Percentiles rank a stretch among this genome's conserved stretches.
phyloP scores from a whole-genome alignment of 352 stramenopile genomes.

The Hyaloperonospora arabidopsidis region DNA sequence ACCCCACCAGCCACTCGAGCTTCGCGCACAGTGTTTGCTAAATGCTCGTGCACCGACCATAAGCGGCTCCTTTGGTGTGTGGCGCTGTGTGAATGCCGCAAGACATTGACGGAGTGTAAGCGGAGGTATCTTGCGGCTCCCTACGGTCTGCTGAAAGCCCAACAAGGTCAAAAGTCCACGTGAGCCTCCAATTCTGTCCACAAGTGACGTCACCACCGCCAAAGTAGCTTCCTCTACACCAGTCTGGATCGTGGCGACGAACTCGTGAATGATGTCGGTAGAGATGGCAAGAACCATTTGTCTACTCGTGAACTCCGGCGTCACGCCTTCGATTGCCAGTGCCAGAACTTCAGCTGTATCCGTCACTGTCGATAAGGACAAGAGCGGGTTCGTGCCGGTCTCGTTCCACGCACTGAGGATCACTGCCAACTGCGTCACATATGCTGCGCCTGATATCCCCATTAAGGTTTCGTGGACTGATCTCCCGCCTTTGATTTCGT shows the following conservation, averaged over 20 bases:
- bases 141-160: constrained; percentile 54
- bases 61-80: constrained; percentile 39
- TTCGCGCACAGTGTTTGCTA: constrained; percentile 74
- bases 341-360: constrained; percentile 15
- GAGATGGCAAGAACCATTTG: constrained; percentile 28
- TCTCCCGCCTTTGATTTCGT: constrained; percentile 1
- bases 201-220: constrained; percentile 17
- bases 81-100: constrained; percentile 35
- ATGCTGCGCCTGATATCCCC: constrained; percentile 20
- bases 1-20: constrained; percentile 56
- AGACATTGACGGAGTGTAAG: constrained; percentile 54
- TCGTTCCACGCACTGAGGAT: constrained; percentile 37
- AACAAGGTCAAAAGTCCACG: constrained; percentile 59
- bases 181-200: constrained; percentile 39
- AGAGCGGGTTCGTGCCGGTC: constrained; percentile 29
- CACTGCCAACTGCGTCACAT: constrained; percentile 39
- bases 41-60: constrained; percentile 67
- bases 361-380: constrained; percentile 9
- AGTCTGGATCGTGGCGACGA: constrained; percentile 10
- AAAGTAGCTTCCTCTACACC: neutral
- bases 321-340: constrained; percentile 31
- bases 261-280: constrained; percentile 13
- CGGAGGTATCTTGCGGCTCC: constrained; percentile 39
- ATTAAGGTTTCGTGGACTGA: constrained; percentile 10
- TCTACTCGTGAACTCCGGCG: constrained; percentile 23